Evolutionary conservation across 2,329 filamentous ascomycete genomes (phyloP), one percentile per base, ranked within the genome.

Genomic region (Xylaria sp.): DNA sequence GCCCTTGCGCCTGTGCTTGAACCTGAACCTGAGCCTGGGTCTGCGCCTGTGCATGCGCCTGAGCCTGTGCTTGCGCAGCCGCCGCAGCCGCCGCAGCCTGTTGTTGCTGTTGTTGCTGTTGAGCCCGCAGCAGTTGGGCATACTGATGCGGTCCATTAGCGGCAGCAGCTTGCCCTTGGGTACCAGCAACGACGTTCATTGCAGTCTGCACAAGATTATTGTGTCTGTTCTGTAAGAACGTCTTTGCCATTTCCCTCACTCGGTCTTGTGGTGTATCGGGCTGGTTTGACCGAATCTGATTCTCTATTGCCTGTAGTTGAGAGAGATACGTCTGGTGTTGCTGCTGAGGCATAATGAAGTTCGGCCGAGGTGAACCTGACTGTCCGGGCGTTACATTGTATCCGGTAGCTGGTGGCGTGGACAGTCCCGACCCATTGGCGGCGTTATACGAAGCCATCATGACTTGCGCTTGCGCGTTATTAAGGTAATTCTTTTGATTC

Each of bases 131-230:
- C 39, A 85, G 73, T 58, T 83, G 82, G 1, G 83, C 83, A 66
- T 85, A 85, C 62, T 85, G 83, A 47, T 85, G 82, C 34, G 83
- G 83, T 59, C 79, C 77, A 54, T 79, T 82, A 13, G 79, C 75
- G 56, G 82, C 76, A 2, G 77, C 76, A 11, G 79, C 72, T 63
- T 82, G 78, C 6, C 76, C 76, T 3, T 76, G 74, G 11, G 73
- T 78, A 8, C 81, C 82, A 2, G 81, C 80, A 1, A 82, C 81
- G 34, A 80, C 78, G 64, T 78, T 81, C 79, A 84, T 83, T 1
- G 81, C 81, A 23, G 77, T 78, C 62, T 82, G 78, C 1, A 70
- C 67, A 34, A 75, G 58, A 47, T 13, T 60, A 46, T 67, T 77
- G 58, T 72, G 73, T 56, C 77, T 76, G 65, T 75, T 81, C 60